Evolutionary conservation across 176 grass and related monocot species (phyloP).

Genomic region (Bothriochloa decipiens): DNA sequence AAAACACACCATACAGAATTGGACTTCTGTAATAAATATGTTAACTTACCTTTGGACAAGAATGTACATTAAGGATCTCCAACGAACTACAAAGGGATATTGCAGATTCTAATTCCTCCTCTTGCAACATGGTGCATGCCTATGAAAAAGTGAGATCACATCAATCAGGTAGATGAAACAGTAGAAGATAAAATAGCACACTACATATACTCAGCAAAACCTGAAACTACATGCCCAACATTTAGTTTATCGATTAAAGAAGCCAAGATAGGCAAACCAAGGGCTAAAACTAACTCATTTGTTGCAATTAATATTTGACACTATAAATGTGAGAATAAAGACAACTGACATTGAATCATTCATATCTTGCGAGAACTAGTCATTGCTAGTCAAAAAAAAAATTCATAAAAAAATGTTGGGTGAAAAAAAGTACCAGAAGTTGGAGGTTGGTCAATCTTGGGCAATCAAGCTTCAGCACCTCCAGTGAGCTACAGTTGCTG

Average conservation of each 20-base stretch:
- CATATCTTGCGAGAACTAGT: not conserved
- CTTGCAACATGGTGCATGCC: conserved; percentile 89
- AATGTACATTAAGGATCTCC: conserved; percentile 89
- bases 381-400: not conserved
- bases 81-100: conserved; percentile 65
- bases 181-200: not conserved
- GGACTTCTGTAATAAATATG: not conserved
- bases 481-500: conserved; percentile 85
- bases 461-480: conserved; percentile 94
- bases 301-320: not conserved
- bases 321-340: not conserved
- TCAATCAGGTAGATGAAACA: not conserved
- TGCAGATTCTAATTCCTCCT: conserved; percentile 87
- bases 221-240: not conserved
- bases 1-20: not conserved
- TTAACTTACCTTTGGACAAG: conserved; percentile 69
- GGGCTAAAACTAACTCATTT: not conserved
- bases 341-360: not conserved
- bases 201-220: not conserved
- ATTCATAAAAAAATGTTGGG: conserved; percentile 2
- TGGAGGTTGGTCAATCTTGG: conserved; percentile 84
- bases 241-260: not conserved
- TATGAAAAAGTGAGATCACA: conserved; percentile 39
- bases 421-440: conserved; percentile 65
- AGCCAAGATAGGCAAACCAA: not conserved